These are phyloP conservation scores for Arthrobotrys pseudoclavata DNA, from an alignment of 2,329 filamentous ascomycete genomes.

Conservation along the genomic window DNA sequence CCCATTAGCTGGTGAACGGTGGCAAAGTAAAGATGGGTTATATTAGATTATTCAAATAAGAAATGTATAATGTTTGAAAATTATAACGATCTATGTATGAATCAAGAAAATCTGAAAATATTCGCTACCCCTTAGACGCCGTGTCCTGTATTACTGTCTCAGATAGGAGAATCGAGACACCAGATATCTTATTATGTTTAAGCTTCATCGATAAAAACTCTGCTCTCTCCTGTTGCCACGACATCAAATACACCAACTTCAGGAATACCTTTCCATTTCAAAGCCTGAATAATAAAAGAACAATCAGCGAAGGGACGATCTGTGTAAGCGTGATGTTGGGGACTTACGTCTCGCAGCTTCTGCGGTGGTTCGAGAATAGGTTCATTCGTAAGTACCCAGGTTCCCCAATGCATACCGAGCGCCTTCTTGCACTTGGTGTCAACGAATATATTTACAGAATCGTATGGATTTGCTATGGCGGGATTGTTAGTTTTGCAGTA, in stretches of 20 bases:
- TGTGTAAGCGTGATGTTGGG: slow-evolving; percentile 5
- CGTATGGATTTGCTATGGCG: slow-evolving; percentile 76
- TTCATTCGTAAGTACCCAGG: slow-evolving; percentile 88
- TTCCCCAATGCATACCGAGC: slow-evolving; percentile 87
- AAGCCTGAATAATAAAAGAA: slow-evolving; percentile 68
- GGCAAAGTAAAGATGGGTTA: not conserved
- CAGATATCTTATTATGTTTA: slow-evolving; percentile 11
- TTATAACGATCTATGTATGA: not conserved
- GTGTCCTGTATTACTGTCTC: slow-evolving; percentile 19
- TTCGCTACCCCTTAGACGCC: slow-evolving; percentile 33
- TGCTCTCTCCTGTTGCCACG: slow-evolving; percentile 86
- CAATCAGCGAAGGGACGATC: slow-evolving; percentile 17
- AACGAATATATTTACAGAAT: slow-evolving; percentile 88
- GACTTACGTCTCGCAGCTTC: slow-evolving; percentile 72
- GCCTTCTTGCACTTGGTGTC: slow-evolving; percentile 84
- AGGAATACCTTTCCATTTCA: slow-evolving; percentile 76
- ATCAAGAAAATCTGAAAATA: slow-evolving; percentile 8
- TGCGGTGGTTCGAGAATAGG: slow-evolving; percentile 85
- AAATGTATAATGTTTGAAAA: not conserved
- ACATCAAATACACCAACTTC: slow-evolving; percentile 84
- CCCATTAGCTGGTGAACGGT: not conserved
- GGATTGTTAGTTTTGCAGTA: not conserved
- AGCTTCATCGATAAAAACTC: slow-evolving; percentile 74
- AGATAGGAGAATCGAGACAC: slow-evolving; percentile 2
- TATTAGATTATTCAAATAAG: not conserved